Evolutionary conservation across 805 yeast species (phyloP).

Genomic region (Torulaspora indica): DNA sequence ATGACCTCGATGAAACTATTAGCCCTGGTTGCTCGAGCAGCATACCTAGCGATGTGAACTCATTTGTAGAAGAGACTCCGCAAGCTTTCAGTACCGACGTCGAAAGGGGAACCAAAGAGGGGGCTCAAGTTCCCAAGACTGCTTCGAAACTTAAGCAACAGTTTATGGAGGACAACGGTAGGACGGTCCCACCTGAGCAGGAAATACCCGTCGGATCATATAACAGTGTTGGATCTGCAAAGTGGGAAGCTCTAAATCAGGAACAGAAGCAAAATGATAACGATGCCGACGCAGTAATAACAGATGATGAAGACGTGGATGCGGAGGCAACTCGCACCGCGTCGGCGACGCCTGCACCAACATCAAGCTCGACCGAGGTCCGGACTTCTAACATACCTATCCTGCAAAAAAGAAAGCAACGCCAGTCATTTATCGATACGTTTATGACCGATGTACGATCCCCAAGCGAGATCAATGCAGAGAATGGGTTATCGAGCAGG

Average conservation of each 20-base stretch:
- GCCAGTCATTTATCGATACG: constrained; percentile 34
- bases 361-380: constrained; percentile 17
- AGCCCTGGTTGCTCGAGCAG: constrained; percentile 21
- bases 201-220: not conserved
- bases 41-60: constrained; percentile 27
- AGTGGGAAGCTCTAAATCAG: not conserved
- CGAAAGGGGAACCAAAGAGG: constrained; percentile 5
- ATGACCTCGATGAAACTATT: constrained; percentile 2
- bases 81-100: constrained; percentile 17
- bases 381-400: constrained; percentile 21
- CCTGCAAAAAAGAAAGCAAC: constrained; percentile 18
- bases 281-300: constrained; percentile 6
- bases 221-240: not conserved
- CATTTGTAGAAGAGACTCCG: constrained; percentile 28
- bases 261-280: not conserved
- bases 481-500: constrained; percentile 9
- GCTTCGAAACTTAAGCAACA: constrained; percentile 12
- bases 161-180: constrained; percentile 4
- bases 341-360: not conserved
- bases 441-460: constrained; percentile 28
- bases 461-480: constrained; percentile 19
- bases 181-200: not conserved
- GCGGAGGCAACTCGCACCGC: not conserved
- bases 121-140: not conserved
- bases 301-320: constrained; percentile 10